Base-by-base conservation (phyloP, 129 eudicot species). In the Pittosporum tobira region DNA sequence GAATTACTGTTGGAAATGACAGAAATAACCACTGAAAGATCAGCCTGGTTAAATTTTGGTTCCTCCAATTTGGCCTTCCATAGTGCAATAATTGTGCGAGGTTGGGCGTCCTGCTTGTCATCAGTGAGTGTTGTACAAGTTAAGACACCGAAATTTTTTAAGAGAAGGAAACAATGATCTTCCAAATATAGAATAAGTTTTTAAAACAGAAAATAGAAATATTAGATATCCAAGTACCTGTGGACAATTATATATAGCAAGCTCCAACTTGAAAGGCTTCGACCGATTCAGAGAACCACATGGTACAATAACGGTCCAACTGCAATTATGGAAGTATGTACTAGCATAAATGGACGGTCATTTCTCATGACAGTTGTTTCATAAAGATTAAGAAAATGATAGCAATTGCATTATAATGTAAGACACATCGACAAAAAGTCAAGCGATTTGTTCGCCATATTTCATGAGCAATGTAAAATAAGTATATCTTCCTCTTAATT, bases 51-150 rank as follows among this genome's bases (percentile, higher is more conserved):
- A 44, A 80, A 77, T 14, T 81, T 77, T 18, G 89, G 79, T 66
- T 91, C 94, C 47, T 83, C 99, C 76, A 91, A 64, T 62, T 77
- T 83, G 64, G 90, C 95, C 76, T 81, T 91, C 96, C 88, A 87
- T 29, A 91, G 77, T 45, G 94, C 77, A 62, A 91, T 48, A 51
- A 81, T 65, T 6, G 83, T 57, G 42, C 88, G 96, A 31, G 99
- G 99, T 64, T 78, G 84, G 15, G 96, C 96, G 59, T 91, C 96
- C 99, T 91, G 81, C 63, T 69, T 47, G 59, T 49, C 18, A 65
- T 8, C 22, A 73, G 64, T n/a, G 63, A 59, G 9, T 29, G 36
- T 18, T 51, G n/a, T 18, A 26, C 22, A 50, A 25, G 37, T 57
- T 57, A 25, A 46, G 1, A 30, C 19, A 28, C 7, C 3, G 3